Conservation (phyloP, 2,329 filamentous ascomycete genomes). For the Verticillium dahliae region DNA sequence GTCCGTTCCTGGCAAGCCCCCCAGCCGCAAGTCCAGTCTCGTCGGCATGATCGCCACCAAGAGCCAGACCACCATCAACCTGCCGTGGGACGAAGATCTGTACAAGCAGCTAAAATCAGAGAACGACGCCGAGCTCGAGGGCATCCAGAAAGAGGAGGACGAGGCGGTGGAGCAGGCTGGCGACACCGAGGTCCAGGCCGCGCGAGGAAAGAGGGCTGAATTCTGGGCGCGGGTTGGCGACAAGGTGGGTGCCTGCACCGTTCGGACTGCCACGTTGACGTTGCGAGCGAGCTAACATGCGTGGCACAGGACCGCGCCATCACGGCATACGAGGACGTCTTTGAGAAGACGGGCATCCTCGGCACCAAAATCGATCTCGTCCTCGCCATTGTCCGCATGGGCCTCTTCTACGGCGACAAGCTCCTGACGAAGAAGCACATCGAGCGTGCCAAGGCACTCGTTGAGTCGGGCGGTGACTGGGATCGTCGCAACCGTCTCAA, state of each 20-base stretch:
- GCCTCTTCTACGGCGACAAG: slow-evolving; percentile 93
- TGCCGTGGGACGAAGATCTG: slow-evolving; percentile 86
- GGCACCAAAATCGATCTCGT: slow-evolving; percentile 97
- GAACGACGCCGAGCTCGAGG: slow-evolving; percentile 71
- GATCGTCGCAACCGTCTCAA: slow-evolving; percentile 96
- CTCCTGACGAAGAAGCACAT: slow-evolving; percentile 88
- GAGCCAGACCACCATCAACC: slow-evolving; percentile 56
- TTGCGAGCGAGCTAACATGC: slow-evolving; percentile 8
- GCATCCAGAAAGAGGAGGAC: slow-evolving; percentile 79
- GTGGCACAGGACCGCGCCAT: slow-evolving; percentile 80
- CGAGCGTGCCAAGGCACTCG: slow-evolving; percentile 80
- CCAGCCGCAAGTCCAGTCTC: slow-evolving; percentile 61
- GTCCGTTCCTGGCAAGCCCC: slow-evolving; percentile 44
- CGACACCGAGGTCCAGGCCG: slow-evolving; percentile 89
- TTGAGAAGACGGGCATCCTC: slow-evolving; percentile 95
- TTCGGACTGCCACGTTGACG: not conserved
- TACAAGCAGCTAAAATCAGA: slow-evolving; percentile 72
- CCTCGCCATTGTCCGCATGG: slow-evolving; percentile 91
- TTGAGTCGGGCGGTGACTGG: slow-evolving; percentile 96
- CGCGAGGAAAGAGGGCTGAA: slow-evolving; percentile 89
- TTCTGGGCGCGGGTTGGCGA: slow-evolving; percentile 94
- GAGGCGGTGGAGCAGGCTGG: slow-evolving; percentile 94
- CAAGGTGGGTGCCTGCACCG: slow-evolving; percentile 55
- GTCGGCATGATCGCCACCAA: slow-evolving; percentile 71
- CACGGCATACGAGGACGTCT: slow-evolving; percentile 82